Percentiles rank a stretch among this genome's conserved stretches.
These are phyloP conservation scores for Chaetomium sp. DNA, from an alignment of 2,329 filamentous ascomycete species.

Conservation along the genomic window DNA sequence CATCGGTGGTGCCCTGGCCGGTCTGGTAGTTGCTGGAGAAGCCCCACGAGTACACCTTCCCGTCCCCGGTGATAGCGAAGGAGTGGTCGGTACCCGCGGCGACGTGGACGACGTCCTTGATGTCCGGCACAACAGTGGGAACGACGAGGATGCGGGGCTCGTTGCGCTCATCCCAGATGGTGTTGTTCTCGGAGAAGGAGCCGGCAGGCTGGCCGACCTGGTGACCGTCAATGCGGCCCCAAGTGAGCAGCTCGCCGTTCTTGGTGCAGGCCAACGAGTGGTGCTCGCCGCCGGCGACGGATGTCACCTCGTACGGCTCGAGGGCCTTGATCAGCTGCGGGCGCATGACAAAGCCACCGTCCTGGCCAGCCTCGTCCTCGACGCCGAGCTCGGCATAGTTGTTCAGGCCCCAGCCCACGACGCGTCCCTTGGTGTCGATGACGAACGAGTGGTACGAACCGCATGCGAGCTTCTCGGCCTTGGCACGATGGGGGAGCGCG, in stretches of 20 bases:
- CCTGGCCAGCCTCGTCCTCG: conserved; percentile 70
- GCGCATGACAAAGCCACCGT: conserved; percentile 71
- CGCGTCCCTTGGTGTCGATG: conserved; percentile 67
- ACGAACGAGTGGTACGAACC: conserved; percentile 85
- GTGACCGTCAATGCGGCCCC: conserved; percentile 60
- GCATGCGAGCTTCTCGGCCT: conserved; percentile 64
- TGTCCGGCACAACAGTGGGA: conserved; percentile 60
- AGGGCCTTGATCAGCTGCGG: conserved; percentile 70
- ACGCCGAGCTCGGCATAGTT: conserved; percentile 71
- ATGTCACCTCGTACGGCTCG: conserved; percentile 61
- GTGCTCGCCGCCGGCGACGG: conserved; percentile 70
- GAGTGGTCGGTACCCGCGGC: conserved; percentile 72
- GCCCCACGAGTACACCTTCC: conserved; percentile 76
- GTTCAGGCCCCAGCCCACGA: conserved; percentile 85
- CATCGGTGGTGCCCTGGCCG: conserved; percentile 75
- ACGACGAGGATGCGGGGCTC: conserved; percentile 71
- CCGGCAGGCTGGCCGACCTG: conserved; percentile 60
- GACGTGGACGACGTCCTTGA: conserved; percentile 59
- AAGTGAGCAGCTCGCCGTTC: conserved; percentile 60
- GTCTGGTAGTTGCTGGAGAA: conserved; percentile 82
- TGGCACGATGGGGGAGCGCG: conserved; percentile 51
- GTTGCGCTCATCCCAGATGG: conserved; percentile 65
- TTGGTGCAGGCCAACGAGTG: conserved; percentile 69
- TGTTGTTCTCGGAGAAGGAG: conserved; percentile 57
- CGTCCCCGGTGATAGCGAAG: conserved; percentile 68